phyloP scores from a whole-genome alignment of 1,284 basidiomycete species.

The Irpex sp. region DNA sequence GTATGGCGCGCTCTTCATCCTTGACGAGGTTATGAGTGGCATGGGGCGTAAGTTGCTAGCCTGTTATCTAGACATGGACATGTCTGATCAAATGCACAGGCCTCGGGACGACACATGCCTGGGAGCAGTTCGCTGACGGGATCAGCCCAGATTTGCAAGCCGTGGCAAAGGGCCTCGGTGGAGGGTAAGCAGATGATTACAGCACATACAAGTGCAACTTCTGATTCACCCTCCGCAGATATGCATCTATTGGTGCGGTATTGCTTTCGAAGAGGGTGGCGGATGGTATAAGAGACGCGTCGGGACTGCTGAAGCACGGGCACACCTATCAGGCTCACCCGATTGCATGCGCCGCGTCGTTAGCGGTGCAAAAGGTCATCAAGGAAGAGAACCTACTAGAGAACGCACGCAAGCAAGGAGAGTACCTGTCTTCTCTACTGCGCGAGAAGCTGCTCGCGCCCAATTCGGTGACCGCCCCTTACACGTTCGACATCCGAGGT shows the following conservation, averaged over 20 bases:
- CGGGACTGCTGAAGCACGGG: constrained; percentile 77
- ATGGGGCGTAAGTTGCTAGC: constrained; percentile 65
- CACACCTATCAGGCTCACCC: constrained; percentile 87
- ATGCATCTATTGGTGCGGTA: constrained; percentile 79
- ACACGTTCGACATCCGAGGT: constrained; percentile 73
- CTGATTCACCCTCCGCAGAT: constrained; percentile 38
- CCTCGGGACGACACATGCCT: constrained; percentile 82
- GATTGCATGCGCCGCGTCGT: constrained; percentile 69
- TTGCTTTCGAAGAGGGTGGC: constrained; percentile 72
- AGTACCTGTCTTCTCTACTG: constrained; percentile 57
- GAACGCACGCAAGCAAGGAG: constrained; percentile 61
- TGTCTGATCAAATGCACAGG: constrained; percentile 36
- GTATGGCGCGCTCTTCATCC: constrained; percentile 81
- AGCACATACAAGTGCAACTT: not conserved
- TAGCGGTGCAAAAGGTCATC: constrained; percentile 78
- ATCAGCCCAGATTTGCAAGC: constrained; percentile 79
- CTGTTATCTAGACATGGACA: constrained; percentile 1
- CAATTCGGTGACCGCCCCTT: constrained; percentile 56
- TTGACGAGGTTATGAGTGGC: constrained; percentile 86
- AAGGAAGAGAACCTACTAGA: constrained; percentile 63
- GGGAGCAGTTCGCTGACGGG: constrained; percentile 80
- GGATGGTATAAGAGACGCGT: constrained; percentile 59
- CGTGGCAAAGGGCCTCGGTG: constrained; percentile 83
- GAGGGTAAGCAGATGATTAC: constrained; percentile 51
- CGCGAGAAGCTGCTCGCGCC: constrained; percentile 48